Base-by-base conservation (phyloP, 352 stramenopile genomes). In the Globisporangium yorkense region DNA sequence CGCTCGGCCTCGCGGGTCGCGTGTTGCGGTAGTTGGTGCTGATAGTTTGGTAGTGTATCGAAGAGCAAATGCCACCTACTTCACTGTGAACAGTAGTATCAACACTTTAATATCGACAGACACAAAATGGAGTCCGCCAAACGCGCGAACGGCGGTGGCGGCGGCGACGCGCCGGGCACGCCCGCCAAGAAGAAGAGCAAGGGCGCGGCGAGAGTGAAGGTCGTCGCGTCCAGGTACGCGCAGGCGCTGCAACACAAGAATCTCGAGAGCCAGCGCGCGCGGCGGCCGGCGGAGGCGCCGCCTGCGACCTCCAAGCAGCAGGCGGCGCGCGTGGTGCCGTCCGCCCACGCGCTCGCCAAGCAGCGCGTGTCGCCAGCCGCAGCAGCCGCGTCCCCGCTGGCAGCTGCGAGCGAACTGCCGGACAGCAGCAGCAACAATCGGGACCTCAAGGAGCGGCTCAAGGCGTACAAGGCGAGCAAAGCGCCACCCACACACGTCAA, bases 211-310 rank as follows among this genome's bases (percentile, higher is more conserved):
- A 24, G 49, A 37, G 60, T 84, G 31, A 77, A 81, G 56, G 75
- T 89, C 20, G 70, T 88, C 9, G 66, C 74, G 10, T 89, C 80
- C 20, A 67, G 72, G 2, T 89, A 88, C 50, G 74, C 71, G 35
- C 71, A 86, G 62, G 63, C 73, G 18, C 52, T 89, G 43, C 68
- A 84, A 51, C 63, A 59, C 47, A 71, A 62, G 53, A 87, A 80
- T 44, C 27, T 62, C 44, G 60, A 66, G 49, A 68, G 15, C 70
- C 39, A 71, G 13, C 55, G 61, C 8, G 31, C 27, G 44, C 59
- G 50, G 31, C 13, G 16, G 12, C 29, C 13, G 20, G 2, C 46
- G 35, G n/a, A 16, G 35, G 5, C 7, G 10, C 3, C 35, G 6
- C 33, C 39, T 9, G 12, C 53, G 13, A 13, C 16, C 24, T 13